Base-by-base conservation (phyloP, 805 yeast genomes). In the Isabelozyma gotoi region DNA sequence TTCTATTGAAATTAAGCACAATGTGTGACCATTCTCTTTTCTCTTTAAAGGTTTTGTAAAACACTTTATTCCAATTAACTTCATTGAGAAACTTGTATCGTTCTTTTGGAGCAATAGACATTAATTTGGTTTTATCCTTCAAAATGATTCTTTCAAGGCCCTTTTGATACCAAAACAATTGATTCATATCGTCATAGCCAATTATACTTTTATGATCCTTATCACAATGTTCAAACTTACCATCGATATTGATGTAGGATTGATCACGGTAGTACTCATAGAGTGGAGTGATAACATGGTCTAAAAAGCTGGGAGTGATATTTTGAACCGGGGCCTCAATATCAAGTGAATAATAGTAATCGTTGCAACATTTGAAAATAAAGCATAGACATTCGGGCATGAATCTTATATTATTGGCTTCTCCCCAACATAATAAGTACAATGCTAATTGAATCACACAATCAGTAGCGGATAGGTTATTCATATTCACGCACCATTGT, bases 141-240 rank as follows among this genome's bases (percentile, higher is more conserved):
- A 85, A 57, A 2, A 65, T 63, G 15, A 89, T 73, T 40, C 74
- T 73, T 48, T 80, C 80, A 41, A 89, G 68, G 0, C 94, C 89
- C 47, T 80, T 76, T 3, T 81, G 73, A 52, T 85, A 82, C 97
- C 97, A 89, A 57, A 89, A 89, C 32, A 85, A 68, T 56, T 89
- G 96, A 58, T 89, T 89, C 61, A 89, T 82, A 61, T 89, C 97
- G 66, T 89, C 97, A 61, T 89, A 89, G 0, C 97, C 97, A 45
- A 89, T 82, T 4, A 80, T 78, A 19, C 77, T 66, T 12, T 80
- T 73, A 57, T 89, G 92, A 56, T 85, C 92, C 43, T 72, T 77
- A 47, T 80, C 84, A 8, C 70, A 67, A 15, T 71, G 71, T 20
- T 73, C 63, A 57, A 70, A 74, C 17, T 61, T 62, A 0, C 76